Base-by-base conservation (phyloP, 345 rosid genomes). In the Adansonia digitata region DNA sequence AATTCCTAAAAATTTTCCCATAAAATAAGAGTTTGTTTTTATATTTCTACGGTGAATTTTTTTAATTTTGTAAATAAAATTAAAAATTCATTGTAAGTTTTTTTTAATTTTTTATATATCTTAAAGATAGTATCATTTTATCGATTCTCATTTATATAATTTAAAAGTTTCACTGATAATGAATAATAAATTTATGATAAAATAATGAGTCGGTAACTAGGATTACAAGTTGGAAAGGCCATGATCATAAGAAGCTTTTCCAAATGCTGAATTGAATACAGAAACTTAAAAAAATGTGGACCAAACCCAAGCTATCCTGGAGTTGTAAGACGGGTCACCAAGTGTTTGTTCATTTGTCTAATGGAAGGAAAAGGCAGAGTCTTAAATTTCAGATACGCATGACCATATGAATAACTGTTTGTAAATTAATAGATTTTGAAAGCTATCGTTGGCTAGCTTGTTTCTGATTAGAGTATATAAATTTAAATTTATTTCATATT, bases 341-440 rank as follows among this genome's bases (percentile, higher is more conserved):
- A 5, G 27, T 5, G 75, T 60, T n/a, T 72, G 81, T 62, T 75
- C 57, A 24, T 17, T 39, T 78, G 82, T 80, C 80, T 64, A 7
- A 12, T 3, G 1, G 62, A 68, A 26, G 34, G 70, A 79, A 37
- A 75, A 78, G 81, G 74, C 5, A 26, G 12, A n/a, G 52, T 3
- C 76, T 81, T 77, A 57, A 75, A 77, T 80, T 76, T 59, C 76
- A 71, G 69, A 71, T n/a, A 24, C 14, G 45, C 62, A 80, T 61
- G 35, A 24, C 46, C 76, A 52, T 39, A 20, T 59, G 64, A 73
- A 42, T 68, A 13, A 71, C 60, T 53, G 15, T 46, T 39, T 53
- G 71, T 81, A 22, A 76, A 39, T 77, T 72, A 76, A 18, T 61
- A 46, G 69, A 73, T 20, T 42, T 40, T 60, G 77, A 51, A 77